Evolutionary conservation across 805 yeast species (phyloP), one percentile per base, ranked within the genome.

Genomic region (Pichia deserticola): DNA sequence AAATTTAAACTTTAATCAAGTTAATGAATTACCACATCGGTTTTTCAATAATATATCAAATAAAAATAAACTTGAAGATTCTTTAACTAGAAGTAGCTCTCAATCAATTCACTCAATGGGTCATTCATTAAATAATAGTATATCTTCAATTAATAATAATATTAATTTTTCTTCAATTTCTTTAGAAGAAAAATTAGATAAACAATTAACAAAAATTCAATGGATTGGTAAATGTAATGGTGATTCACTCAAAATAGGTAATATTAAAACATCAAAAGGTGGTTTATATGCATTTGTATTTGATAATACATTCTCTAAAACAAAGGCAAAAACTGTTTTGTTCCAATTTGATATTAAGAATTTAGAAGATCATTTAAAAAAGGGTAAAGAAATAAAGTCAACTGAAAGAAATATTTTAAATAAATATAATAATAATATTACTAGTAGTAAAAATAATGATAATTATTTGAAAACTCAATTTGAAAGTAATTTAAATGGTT

Each of bases 231-330:
- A 74, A 60, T 65, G 87, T 66, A 65, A 67, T 13, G 81, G 83
- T 1, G 82, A 81, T 54, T 84, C 82, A 53, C 66, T 80, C 59
- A 74, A 77, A 47, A 79, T 79, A 44, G 95, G 90, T 1, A 68
- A 72, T 30, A 72, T 83, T 51, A 72, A 73, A n/a, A 83, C 83
- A 3, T 66, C 65, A 3, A 70, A 74, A 28, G 86, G 83, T 8
- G 92, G 92, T 1, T 76, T 83, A 59, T 85, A 78, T 66, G 97
- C 97, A 0, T 86, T 92, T 63, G 84, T 93, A 29, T 85, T 92
- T 61, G 98, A 92, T 67, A 92, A 92, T 68, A 85, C 96, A 0
- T 88, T 89, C 58, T 84, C 96, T 34, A 89, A 86, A 60, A 87
- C 84, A 34, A 84, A 82, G 27, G 82, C 89, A 43, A 93, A 92